Conservation (phyloP, 495 filamentous ascomycete species). For the Neurospora africana region DNA sequence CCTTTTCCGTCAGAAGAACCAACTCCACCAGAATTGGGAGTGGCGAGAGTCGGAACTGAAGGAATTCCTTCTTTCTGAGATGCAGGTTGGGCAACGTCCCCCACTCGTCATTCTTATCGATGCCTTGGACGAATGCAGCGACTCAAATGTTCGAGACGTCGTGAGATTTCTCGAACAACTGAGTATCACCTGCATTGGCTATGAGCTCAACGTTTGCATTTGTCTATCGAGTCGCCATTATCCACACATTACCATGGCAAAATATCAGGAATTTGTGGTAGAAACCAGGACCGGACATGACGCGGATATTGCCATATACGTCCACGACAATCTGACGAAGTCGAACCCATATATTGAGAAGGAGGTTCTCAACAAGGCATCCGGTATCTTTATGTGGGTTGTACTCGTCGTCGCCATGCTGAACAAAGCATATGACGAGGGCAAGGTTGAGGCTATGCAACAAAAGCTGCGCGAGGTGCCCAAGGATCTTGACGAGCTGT, state of each 20-base stretch:
- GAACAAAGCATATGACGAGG: slow-evolving; percentile 21
- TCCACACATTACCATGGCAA: slow-evolving; percentile 3
- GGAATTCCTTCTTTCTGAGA: not conserved
- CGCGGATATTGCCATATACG: slow-evolving; percentile 4
- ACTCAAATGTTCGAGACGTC: not conserved
- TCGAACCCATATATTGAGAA: not conserved
- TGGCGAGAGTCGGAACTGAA: not conserved
- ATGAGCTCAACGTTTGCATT: not conserved
- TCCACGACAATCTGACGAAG: not conserved
- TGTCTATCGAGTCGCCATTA: slow-evolving; percentile 30
- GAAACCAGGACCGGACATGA: not conserved
- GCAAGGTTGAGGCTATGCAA: slow-evolving; percentile 5
- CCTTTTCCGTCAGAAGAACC: not conserved
- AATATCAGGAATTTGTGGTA: slow-evolving; percentile 10
- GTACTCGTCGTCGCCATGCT: slow-evolving; percentile 24
- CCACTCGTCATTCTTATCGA: not conserved
- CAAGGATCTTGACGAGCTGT: not conserved
- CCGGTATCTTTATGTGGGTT: slow-evolving; percentile 24
- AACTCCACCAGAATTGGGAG: not conserved
- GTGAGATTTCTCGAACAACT: not conserved
- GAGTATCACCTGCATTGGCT: not conserved
- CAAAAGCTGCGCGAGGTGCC: slow-evolving; percentile 1
- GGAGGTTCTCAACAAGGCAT: slow-evolving; percentile 1
- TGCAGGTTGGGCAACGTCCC: not conserved
- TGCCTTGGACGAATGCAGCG: not conserved